These are phyloP conservation scores for Globisporangium rhizosaccharum DNA, from an alignment of 352 stramenopile genomes.

Conservation along the genomic window DNA sequence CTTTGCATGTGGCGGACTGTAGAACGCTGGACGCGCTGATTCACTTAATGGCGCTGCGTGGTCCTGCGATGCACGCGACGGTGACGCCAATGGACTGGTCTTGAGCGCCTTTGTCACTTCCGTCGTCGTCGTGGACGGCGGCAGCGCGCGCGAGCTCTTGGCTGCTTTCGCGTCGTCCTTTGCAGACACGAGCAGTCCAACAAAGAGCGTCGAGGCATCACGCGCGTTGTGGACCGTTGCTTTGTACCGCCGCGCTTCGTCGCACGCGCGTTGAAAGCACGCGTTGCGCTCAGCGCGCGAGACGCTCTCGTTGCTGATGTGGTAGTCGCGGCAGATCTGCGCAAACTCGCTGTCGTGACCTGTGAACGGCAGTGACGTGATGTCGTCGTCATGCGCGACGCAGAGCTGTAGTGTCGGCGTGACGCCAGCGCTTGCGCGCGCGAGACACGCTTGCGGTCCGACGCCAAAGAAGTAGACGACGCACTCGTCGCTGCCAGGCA, in stretches of 20 bases:
- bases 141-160: neutral
- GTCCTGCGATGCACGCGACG: constrained; percentile 1
- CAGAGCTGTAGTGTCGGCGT: constrained; percentile 50
- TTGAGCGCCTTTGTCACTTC: constrained; percentile 3
- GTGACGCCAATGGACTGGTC: constrained; percentile 9
- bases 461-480: constrained; percentile 83
- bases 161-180: constrained; percentile 1
- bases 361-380: constrained; percentile 13
- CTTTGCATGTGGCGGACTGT: constrained; percentile 14
- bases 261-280: constrained; percentile 46
- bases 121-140: neutral
- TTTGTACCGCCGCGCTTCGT: constrained; percentile 34
- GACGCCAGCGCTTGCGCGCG: constrained; percentile 15
- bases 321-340: constrained; percentile 26
- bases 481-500: constrained; percentile 58
- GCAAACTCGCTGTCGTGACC: constrained; percentile 23
- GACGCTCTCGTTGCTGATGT: constrained; percentile 29
- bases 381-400: constrained; percentile 35
- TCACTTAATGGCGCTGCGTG: neutral
- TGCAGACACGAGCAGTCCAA: constrained; percentile 13
- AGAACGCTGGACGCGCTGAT: constrained; percentile 9
- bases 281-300: constrained; percentile 33
- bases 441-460: constrained; percentile 24
- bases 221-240: constrained; percentile 22
- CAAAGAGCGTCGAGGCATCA: constrained; percentile 15